Base-by-base conservation (phyloP, 1,284 basidiomycete genomes). In the Apiotrichum laibachii region DNA sequence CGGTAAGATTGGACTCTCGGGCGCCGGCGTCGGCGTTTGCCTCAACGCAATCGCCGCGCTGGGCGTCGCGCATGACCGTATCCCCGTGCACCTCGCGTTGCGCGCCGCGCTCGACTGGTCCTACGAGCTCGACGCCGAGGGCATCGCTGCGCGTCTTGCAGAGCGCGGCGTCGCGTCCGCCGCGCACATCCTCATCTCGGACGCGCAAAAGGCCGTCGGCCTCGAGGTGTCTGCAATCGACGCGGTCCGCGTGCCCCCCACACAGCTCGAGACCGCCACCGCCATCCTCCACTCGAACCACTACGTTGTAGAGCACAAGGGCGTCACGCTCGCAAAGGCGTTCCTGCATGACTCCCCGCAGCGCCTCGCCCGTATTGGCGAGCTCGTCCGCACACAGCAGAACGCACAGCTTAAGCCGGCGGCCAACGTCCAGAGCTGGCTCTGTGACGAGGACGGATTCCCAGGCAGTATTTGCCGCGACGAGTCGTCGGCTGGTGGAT, bases 261-360 rank as follows among this genome's bases (percentile, higher is more conserved):
- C 18, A 2, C 39, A 43, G 18, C 44, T 45, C n/a, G 53, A 50
- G 12, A 50, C 51, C 1, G 56, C 50, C 31, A 39, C 39, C 1
- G 50, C 59, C 1, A 39, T 61, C 16, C 40, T 63, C 9, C 62
- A 63, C 59, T 60, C 62, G 26, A 63, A 63, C 59, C 62, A 63
- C 59, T 63, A 63, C 39, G 34, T 63, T 44, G 59, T 54, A 46
- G 50, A 49, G 43, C 62, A 63, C 46, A 59, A 59, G 0, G 62
- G 56, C 21, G 59, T 63, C 33, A 53, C 44, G 48, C 56, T 59
- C 35, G 52, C 42, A 1, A 9, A 40, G 18, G 50, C 48, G 31
- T 33, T 34, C 16, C 18, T 60, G 42, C 19, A 12, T 16, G 61
- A 59, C 55, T 51, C 50, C 15, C 59, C 56, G 1, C 22, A 46